Evolutionary conservation across 805 yeast species (phyloP), one percentile per base, ranked within the genome.

Genomic region (Sungouiella blattae): DNA sequence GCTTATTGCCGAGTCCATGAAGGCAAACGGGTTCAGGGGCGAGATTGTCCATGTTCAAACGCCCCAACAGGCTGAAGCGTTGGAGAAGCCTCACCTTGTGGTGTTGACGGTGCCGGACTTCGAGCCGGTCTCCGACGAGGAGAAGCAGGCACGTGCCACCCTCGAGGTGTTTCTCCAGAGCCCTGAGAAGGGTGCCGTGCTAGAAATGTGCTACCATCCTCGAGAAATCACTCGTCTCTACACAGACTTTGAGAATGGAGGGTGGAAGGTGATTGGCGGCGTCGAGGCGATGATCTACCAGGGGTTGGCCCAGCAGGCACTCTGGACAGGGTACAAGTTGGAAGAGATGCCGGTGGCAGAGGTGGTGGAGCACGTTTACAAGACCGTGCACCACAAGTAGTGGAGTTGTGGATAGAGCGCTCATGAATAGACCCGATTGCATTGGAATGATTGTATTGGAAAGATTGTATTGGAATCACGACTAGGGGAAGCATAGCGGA

Each of bases 201-300:
- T 60, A 13, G 65, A 60, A 35, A 60, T 60, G 65, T 60, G 65
- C 38, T 60, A 60, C 47, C 55, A 60, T 30, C 65, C 65, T 2
- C 46, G 39, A 13, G 50, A 52, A n/a, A 28, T 30, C 6, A 60
- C 64, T 5, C 33, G 49, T 16, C 42, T 58, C n/a, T 56, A 45
- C 33, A 38, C 30, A 23, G 55, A 50, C 18, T 60, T 58, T 31
- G 46, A 49, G 32, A 31, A 26, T 3, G 39, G 39, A 6, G 48
- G 47, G 4, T 60, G 63, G 64, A 36, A 39, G n/a, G 63, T 58
- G 6, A 57, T 60, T 7, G 42, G 49, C 20, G 65, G 63, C 3
- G 47, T 52, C 12, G 52, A 53, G 34, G 62, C 61, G 14, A 57
- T 58, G 60, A 51, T 58, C 12, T 53, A 55, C 42, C 62, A 59